Percentiles rank a stretch among this genome's conserved stretches.
Evolutionary conservation across 352 stramenopile species (phyloP).

Genomic region (Phytopythium sindhum): DNA sequence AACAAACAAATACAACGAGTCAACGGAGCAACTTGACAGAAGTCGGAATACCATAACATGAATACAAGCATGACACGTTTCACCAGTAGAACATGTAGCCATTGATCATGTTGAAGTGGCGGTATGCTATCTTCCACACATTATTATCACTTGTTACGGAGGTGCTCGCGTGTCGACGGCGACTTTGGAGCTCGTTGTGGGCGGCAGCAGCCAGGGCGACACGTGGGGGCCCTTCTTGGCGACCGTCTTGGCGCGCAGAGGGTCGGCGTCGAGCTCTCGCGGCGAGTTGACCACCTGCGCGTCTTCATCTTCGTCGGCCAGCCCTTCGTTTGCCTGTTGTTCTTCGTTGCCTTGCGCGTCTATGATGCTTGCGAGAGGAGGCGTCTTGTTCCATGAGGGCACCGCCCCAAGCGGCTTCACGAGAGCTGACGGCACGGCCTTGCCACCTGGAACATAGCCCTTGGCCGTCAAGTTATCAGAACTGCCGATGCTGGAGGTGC

Average conservation of each 20-base stretch:
- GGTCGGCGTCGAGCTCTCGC: slow-evolving; percentile 27
- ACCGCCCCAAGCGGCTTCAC: not conserved
- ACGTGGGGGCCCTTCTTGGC: slow-evolving; percentile 6
- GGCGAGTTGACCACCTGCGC: slow-evolving; percentile 37
- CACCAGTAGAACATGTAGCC: not conserved
- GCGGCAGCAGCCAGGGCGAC: slow-evolving; percentile 14
- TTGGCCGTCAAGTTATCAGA: not conserved
- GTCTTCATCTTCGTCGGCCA: slow-evolving; percentile 10
- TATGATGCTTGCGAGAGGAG: slow-evolving; percentile 3
- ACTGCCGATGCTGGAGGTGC: not conserved
- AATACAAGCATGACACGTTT: not conserved
- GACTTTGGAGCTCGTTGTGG: slow-evolving; percentile 19
- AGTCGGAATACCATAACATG: not conserved
- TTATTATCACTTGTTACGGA: not conserved
- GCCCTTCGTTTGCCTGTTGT: slow-evolving; percentile 9
- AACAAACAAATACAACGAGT: not conserved
- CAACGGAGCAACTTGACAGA: not conserved
- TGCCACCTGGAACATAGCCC: not conserved
- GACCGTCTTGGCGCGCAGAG: slow-evolving; percentile 2
- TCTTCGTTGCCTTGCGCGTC: slow-evolving; percentile 9
- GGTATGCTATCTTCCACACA: too few relatives aligned
- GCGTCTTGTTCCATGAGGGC: not conserved
- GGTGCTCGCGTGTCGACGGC: slow-evolving; percentile 10
- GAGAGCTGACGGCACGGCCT: not conserved
- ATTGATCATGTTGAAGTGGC: not conserved